phyloP scores from a whole-genome alignment of 768 basidiomycete species.

The Termitomyces sp. region DNA sequence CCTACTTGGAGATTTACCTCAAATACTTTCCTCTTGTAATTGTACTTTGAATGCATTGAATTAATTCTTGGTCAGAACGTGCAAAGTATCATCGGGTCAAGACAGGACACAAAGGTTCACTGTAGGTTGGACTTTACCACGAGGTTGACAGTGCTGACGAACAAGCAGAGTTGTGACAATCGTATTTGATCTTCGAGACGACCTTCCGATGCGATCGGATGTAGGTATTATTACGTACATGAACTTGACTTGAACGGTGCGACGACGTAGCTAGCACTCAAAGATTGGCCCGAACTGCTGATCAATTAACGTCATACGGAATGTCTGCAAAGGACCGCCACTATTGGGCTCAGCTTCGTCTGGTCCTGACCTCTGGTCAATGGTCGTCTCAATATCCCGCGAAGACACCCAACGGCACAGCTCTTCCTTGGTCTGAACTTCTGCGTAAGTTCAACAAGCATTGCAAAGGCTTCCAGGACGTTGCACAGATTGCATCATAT shows the following conservation, averaged over 20 bases:
- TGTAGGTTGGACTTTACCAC: neutral
- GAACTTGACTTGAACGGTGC: neutral
- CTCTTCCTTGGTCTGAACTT: conserved; percentile 71
- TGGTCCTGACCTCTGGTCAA: conserved; percentile 65
- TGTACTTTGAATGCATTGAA: neutral
- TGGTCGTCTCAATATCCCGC: conserved; percentile 66
- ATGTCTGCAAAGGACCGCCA: conserved; percentile 53
- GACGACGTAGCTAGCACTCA: neutral
- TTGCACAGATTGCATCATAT: conserved; percentile 63
- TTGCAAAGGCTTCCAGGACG: conserved; percentile 52
- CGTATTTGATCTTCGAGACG: neutral
- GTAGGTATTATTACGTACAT: neutral
- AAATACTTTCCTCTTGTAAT: neutral
- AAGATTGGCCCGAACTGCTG: neutral
- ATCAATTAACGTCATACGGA: neutral
- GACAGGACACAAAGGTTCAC: neutral
- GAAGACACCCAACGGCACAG: conserved; percentile 45
- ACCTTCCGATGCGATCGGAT: neutral
- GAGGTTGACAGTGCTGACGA: too few relatives aligned
- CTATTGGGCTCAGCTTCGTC: conserved; percentile 74
- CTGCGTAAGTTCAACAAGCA: conserved; percentile 88
- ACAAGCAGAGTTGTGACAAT: too few relatives aligned
- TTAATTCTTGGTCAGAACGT: neutral
- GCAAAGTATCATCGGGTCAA: neutral
- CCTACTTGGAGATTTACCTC: neutral